Conservation (phyloP, 2,329 filamentous ascomycete species). For the Aspergillus ruber region DNA sequence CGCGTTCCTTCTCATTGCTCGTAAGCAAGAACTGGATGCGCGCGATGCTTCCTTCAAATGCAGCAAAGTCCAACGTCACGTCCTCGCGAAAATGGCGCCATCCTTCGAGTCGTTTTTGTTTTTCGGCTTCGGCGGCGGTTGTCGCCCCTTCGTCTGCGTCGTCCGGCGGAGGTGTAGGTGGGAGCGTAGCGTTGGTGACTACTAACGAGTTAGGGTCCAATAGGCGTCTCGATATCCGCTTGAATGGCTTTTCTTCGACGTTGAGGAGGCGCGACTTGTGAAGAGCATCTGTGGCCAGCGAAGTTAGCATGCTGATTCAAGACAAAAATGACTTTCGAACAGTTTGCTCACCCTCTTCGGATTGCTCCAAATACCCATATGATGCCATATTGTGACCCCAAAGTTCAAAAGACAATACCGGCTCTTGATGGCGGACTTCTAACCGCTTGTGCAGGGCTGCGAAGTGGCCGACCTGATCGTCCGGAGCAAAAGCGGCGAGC, state of each 20-base stretch:
- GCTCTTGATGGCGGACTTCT: neutral
- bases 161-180: slow-evolving; percentile 64
- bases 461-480: neutral
- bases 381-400: slow-evolving; percentile 40
- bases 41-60: slow-evolving; percentile 77
- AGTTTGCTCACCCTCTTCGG: slow-evolving; percentile 45
- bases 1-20: slow-evolving; percentile 75
- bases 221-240: slow-evolving; percentile 77
- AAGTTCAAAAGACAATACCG: neutral
- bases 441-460: neutral
- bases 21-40: slow-evolving; percentile 81
- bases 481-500: slow-evolving; percentile 5
- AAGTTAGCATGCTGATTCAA: slow-evolving; percentile 12
- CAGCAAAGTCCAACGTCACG: slow-evolving; percentile 77
- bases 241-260: slow-evolving; percentile 88
- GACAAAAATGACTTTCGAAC: slow-evolving; percentile 2
- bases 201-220: slow-evolving; percentile 62
- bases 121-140: slow-evolving; percentile 43
- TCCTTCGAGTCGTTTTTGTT: slow-evolving; percentile 48
- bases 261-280: slow-evolving; percentile 82
- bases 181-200: slow-evolving; percentile 48
- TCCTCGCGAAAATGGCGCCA: slow-evolving; percentile 72
- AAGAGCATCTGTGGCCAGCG: slow-evolving; percentile 56
- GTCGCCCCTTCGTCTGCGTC: slow-evolving; percentile 36
- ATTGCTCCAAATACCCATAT: slow-evolving; percentile 65